phyloP scores from a whole-genome alignment of 768 basidiomycete genomes.

The Pleurotus platypus region DNA sequence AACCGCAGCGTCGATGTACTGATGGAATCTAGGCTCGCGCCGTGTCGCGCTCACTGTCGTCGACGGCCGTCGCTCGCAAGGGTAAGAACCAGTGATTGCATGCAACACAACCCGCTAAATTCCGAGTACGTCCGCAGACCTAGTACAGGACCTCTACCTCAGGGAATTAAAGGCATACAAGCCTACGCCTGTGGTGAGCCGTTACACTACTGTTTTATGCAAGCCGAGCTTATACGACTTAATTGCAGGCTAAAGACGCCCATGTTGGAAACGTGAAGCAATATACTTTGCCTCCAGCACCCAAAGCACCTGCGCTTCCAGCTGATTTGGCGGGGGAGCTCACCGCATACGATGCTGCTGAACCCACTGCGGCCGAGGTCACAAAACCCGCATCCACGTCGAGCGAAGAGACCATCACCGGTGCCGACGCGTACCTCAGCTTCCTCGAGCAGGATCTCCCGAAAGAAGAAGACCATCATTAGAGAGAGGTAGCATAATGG shows the following conservation, averaged over 20 bases:
- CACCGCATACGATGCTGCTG: conserved; percentile 76
- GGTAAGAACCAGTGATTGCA: conserved; percentile 40
- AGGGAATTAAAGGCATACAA: conserved; percentile 90
- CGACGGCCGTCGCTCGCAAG: conserved; percentile 57
- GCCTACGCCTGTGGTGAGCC: conserved; percentile 65
- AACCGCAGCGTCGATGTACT: background rate
- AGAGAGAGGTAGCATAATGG: conserved; percentile 1
- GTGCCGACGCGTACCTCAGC: conserved; percentile 73
- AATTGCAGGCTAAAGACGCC: conserved; percentile 77
- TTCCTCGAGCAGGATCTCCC: conserved; percentile 78
- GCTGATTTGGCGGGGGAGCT: conserved; percentile 86
- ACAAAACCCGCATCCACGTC: conserved; percentile 27
- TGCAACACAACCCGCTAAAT: conserved; percentile 14
- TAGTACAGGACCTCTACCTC: conserved; percentile 90
- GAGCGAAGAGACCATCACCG: conserved; percentile 40
- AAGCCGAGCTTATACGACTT: background rate
- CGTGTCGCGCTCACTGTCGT: conserved; percentile 54
- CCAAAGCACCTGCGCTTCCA: conserved; percentile 74
- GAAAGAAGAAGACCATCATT: conserved; percentile 27
- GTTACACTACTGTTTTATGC: background rate
- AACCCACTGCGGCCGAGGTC: conserved; percentile 53
- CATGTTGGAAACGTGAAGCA: conserved; percentile 85
- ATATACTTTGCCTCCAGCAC: conserved; percentile 71
- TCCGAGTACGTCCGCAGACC: conserved; percentile 61
- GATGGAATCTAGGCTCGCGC: conserved; percentile 42